phyloP scores from a whole-genome alignment of 2,329 filamentous ascomycete species.

The Microsporum canis region DNA sequence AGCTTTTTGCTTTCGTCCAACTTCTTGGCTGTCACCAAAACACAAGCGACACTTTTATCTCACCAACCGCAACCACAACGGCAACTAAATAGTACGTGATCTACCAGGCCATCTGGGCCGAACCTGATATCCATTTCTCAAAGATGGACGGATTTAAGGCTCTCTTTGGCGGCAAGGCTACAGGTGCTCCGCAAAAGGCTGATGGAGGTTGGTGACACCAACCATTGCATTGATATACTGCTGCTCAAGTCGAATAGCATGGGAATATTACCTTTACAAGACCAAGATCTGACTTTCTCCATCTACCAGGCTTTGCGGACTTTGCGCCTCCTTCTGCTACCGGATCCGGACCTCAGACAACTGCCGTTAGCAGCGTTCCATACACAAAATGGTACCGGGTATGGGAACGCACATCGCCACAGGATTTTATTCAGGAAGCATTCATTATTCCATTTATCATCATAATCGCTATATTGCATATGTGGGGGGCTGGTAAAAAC shows the following conservation, averaged over 20 bases:
- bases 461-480: conserved; percentile 64
- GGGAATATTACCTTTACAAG: too few relatives aligned
- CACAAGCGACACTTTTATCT: background rate
- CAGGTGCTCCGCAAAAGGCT: background rate
- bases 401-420: conserved; percentile 74
- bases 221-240: background rate
- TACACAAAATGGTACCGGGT: conserved; percentile 96
- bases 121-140: background rate
- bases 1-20: background rate
- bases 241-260: background rate
- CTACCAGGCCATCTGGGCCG: background rate
- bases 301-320: conserved; percentile 11
- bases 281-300: background rate
- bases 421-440: conserved; percentile 81
- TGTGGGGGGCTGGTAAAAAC: conserved; percentile 72
- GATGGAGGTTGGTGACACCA: background rate
- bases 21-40: background rate
- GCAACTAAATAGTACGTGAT: background rate
- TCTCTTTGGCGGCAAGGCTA: background rate
- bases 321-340: conserved; percentile 13
- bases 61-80: background rate
- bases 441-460: conserved; percentile 65
- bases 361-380: conserved; percentile 45
- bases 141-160: background rate
- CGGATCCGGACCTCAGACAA: conserved; percentile 28